Evolutionary conservation across 2,329 filamentous ascomycete species (phyloP).

Genomic region (Nemania abortiva): DNA sequence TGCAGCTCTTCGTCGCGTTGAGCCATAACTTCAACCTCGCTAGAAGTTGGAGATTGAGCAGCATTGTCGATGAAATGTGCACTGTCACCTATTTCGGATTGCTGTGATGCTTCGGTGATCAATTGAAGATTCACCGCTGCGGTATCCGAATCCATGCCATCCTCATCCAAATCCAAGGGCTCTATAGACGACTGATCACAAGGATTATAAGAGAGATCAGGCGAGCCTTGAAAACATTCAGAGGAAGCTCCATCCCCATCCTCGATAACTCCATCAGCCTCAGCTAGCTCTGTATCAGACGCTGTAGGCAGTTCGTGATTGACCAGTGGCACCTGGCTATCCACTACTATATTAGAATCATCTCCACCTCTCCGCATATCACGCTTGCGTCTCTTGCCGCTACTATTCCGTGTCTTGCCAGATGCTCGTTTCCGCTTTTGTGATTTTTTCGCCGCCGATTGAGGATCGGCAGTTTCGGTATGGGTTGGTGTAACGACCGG

Average conservation of each 20-base stretch:
- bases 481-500: conserved; percentile 35
- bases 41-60: conserved; percentile 6
- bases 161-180: conserved; percentile 36
- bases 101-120: conserved; percentile 51
- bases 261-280: conserved; percentile 23
- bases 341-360: conserved; percentile 38
- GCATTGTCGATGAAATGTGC: conserved; percentile 1
- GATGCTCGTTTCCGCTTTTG: conserved; percentile 48
- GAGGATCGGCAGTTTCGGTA: conserved; percentile 37
- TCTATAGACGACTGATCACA: conserved; percentile 25
- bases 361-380: conserved; percentile 33
- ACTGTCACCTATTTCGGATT: conserved; percentile 40
- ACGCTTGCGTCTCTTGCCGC: conserved; percentile 47
- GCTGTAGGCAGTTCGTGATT: conserved; percentile 20
- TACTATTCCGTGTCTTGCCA: conserved; percentile 41
- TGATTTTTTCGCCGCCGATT: conserved; percentile 42
- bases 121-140: conserved; percentile 51
- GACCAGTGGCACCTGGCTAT: conserved; percentile 39
- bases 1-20: conserved; percentile 20
- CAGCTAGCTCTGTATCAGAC: conserved; percentile 2
- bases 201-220: conserved; percentile 37
- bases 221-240: conserved; percentile 14
- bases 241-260: neutral
- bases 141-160: conserved; percentile 46
- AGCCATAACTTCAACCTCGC: conserved; percentile 34